Evolutionary conservation across 2,329 filamentous ascomycete species (phyloP), one percentile per base, ranked within the genome.

Genomic region (Beauveria brongniartii): DNA sequence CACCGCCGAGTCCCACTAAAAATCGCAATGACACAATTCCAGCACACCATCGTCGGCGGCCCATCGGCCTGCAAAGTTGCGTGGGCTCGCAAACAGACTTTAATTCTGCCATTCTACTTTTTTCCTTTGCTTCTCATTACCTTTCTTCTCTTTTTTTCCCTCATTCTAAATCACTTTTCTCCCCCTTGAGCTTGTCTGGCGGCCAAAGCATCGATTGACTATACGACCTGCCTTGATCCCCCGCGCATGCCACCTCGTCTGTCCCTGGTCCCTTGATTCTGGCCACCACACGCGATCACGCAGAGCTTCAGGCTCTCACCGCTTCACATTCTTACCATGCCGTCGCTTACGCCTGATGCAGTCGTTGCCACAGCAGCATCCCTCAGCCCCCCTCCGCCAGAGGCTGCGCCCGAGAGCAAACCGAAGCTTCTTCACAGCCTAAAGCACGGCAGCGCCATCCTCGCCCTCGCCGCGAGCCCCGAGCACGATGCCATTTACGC

Each of bases 401-500:
- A 46, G 20, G 24, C 50, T 20, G 50, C 40, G 12, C 55, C 64
- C 26, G 61, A 69, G 28, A 50, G 50, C 43, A 68, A 65, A 12
- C 90, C 90, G n/a, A 81, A 84, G 59, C 81, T 91, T 51, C 77
- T 87, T 62, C 91, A 95, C 72, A 86, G 86, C 66, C 83, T 95
- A 64, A 82, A 86, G 69, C 89, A 93, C 71, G 82, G 86, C 69
- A 90, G 86, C 72, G 91, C 89, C 2, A 89, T 95, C 53, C 85
- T 99, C 55, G 86, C 91, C 9, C 82, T 99, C 61, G 90, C 87
- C 4, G 85, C 96, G 26, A 92, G 91, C 61, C 82, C 90, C 56
- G 82, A 89, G 53, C 83, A 91, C 65, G 83, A 89, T 55, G 88
- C 87, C 70, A 89, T 99, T 59, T 99, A 91, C 73, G 92, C 93